Conservation (phyloP, 257 asterid species). For the Solanum clarkiae region DNA sequence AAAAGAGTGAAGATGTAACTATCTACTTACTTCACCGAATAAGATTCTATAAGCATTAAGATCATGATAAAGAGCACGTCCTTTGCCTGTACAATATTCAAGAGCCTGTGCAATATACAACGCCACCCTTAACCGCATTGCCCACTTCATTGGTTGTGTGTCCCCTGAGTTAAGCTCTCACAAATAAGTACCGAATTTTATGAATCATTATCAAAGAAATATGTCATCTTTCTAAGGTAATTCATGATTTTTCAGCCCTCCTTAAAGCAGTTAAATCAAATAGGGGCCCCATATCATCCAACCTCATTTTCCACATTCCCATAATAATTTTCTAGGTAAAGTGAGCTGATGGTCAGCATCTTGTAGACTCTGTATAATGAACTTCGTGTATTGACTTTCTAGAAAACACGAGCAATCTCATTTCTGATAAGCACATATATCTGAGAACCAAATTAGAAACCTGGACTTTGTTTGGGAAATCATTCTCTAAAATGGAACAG, state of each 20-base stretch:
- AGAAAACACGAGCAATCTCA: not conserved
- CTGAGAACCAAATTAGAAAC: not conserved
- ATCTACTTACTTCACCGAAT: not conserved
- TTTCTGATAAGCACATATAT: not conserved
- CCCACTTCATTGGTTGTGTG: constrained; percentile 63
- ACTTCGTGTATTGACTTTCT: not conserved
- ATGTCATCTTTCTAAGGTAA: not conserved
- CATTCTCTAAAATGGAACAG: not conserved
- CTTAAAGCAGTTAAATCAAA: not conserved
- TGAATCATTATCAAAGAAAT: not conserved
- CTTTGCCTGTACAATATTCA: constrained; percentile 46
- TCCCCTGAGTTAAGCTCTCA: constrained; percentile 35
- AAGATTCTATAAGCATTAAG: not conserved
- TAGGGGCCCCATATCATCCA: not conserved
- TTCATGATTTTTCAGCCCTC: not conserved
- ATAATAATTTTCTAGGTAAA: not conserved
- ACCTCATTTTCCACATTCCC: not conserved
- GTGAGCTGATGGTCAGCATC: not conserved
- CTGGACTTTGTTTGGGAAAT: not conserved
- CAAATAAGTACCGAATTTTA: not conserved
- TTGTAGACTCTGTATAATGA: not conserved
- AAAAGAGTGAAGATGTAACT: not conserved
- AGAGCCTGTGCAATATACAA: constrained; percentile 49
- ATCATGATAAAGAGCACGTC: constrained; percentile 55
- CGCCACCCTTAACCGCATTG: constrained; percentile 79